Evolutionary conservation across 192 early-diverging fungal species (phyloP).

Genomic region (Linderina pennispora): DNA sequence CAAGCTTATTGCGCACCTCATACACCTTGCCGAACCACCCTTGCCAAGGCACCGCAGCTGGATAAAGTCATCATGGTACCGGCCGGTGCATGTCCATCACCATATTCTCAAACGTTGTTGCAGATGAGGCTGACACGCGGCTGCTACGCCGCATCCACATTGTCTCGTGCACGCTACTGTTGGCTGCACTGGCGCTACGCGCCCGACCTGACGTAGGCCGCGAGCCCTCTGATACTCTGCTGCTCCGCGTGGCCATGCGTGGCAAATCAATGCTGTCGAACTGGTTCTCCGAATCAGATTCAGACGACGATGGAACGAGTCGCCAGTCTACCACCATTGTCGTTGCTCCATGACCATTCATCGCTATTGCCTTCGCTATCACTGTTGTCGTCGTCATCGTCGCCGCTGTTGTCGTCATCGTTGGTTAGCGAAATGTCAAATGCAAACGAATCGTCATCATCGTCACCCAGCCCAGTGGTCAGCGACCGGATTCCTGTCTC

Average conservation of each 20-base stretch:
- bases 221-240: too few species aligned
- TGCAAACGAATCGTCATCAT: conserved; percentile 11
- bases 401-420: too few species aligned
- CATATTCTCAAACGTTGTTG: conserved; percentile 29
- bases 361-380: too few species aligned
- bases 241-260: too few species aligned
- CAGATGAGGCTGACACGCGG: background rate
- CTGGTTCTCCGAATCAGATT: too few species aligned
- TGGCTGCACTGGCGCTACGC: background rate
- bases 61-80: conserved; percentile 75
- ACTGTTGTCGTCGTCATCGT: too few species aligned
- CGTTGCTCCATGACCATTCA: too few species aligned
- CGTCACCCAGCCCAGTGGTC: conserved; percentile 21
- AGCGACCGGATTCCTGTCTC: conserved; percentile 27
- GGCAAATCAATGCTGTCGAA: too few species aligned
- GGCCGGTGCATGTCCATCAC: conserved; percentile 39
- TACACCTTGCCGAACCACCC: conserved; percentile 92
- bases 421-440: conserved; percentile 14
- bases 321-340: too few species aligned
- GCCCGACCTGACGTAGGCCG: too few species aligned
- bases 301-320: too few species aligned
- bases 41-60: conserved; percentile 75
- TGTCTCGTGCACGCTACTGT: background rate
- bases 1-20: conserved; percentile 78
- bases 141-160: background rate